phyloP scores from a whole-genome alignment of 768 basidiomycete species.

The Collybia sordida region DNA sequence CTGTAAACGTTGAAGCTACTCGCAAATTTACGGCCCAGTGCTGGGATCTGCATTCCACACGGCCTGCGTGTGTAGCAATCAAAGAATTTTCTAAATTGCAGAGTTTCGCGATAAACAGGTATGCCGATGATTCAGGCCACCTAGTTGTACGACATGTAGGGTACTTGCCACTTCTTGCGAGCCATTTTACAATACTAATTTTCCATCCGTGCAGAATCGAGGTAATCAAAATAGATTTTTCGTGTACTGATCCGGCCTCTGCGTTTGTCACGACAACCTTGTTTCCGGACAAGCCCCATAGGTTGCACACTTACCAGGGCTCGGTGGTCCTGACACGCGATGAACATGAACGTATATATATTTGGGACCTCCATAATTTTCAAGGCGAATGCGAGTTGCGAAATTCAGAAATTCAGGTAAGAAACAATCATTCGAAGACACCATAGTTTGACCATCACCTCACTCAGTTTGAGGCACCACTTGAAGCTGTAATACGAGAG shows the following conservation, averaged over 20 bases:
- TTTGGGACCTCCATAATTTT: conserved; percentile 35
- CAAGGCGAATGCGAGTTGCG: conserved; percentile 30
- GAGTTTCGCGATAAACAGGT: conserved; percentile 42
- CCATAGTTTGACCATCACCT: background rate
- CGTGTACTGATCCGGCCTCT: conserved; percentile 29
- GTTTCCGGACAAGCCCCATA: conserved; percentile 29
- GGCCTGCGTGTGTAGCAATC: conserved; percentile 42
- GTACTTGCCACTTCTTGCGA: conserved; percentile 20
- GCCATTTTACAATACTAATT: no score
- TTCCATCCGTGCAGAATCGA: conserved; percentile 31
- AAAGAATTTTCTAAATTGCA: conserved; percentile 23
- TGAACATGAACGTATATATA: conserved; percentile 26
- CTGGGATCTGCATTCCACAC: conserved; percentile 46
- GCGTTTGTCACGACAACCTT: conserved; percentile 33
- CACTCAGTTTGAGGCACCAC: conserved; percentile 34
- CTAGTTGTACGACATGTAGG: conserved; percentile 43
- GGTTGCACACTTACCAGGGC: conserved; percentile 34
- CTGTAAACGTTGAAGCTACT: conserved; percentile 16
- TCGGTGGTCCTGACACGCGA: conserved; percentile 37
- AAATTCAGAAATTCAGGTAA: conserved; percentile 31
- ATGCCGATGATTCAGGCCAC: conserved; percentile 26
- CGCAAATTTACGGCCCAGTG: conserved; percentile 45
- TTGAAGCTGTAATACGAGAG: conserved; percentile 41
- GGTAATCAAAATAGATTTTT: conserved; percentile 38
- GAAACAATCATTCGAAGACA: background rate